phyloP scores from a whole-genome alignment of 2,329 filamentous ascomycete species.

The Thyridium curvatum region DNA sequence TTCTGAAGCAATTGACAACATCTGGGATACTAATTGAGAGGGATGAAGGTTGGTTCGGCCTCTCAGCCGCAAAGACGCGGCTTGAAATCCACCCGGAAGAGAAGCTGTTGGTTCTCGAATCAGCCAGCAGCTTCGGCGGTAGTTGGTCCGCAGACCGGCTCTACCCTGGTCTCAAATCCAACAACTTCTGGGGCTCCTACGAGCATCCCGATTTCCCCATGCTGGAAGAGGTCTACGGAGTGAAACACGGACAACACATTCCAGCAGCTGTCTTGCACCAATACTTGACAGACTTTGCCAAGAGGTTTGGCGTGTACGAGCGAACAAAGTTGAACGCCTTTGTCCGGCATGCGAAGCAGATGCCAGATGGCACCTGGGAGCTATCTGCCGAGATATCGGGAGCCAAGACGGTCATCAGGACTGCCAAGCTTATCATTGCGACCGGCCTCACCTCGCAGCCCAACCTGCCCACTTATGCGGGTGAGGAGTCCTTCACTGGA shows the following conservation, averaged over 20 bases:
- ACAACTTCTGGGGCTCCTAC: slow-evolving; percentile 68
- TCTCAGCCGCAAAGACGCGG: slow-evolving; percentile 56
- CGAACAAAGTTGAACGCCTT: slow-evolving; percentile 31
- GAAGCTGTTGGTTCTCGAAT: slow-evolving; percentile 52
- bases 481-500: slow-evolving; percentile 35
- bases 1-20: too few relatives aligned
- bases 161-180: slow-evolving; percentile 64
- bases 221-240: slow-evolving; percentile 43
- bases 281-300: slow-evolving; percentile 40
- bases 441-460: slow-evolving; percentile 48
- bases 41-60: too few relatives aligned
- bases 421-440: slow-evolving; percentile 38
- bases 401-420: slow-evolving; percentile 20
- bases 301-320: slow-evolving; percentile 32
- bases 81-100: slow-evolving; percentile 49
- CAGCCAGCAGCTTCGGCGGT: slow-evolving; percentile 53
- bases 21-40: too few relatives aligned
- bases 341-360: slow-evolving; percentile 36
- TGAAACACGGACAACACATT: slow-evolving; percentile 39
- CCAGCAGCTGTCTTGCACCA: slow-evolving; percentile 37
- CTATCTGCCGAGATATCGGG: too few relatives aligned
- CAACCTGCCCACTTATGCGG: slow-evolving; percentile 38
- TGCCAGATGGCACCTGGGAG: slow-evolving; percentile 33
- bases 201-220: slow-evolving; percentile 72
- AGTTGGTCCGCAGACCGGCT: slow-evolving; percentile 63